Evolutionary conservation across 2,329 filamentous ascomycete species (phyloP), one percentile per base, ranked within the genome.

Genomic region (Penicillium corylophilum): DNA sequence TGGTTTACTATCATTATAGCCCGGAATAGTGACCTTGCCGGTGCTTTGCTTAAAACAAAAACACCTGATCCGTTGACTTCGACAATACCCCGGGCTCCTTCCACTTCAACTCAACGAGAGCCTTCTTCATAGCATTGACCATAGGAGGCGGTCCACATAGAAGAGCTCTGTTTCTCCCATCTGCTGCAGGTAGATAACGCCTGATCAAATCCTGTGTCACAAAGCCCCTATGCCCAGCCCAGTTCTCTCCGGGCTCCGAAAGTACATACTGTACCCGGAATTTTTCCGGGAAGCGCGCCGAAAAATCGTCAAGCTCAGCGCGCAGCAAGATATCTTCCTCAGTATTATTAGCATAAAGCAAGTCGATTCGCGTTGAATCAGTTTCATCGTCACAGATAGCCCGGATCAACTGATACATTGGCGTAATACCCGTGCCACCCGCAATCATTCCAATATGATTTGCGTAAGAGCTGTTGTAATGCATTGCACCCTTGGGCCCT

Each of bases 261-360:
- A 86, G 66, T 31, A 85, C 66, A 61, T 84, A 24, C 57, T 74
- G 71, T 1, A 85, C 63, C 54, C 74, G 74, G 48, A 86, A 75
- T 55, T 82, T 82, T 12, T 73, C 65, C 0, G 79, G 79, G 44
- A 79, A 80, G 20, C 69, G 62, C 18, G 69, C 54, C 0, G 78
- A 79, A 52, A 80, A 82, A 0, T 62, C 60, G 18, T 85, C 82
- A 2, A 86, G 74, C 61, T 84, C 74, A 2, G 73, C 55, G 0
- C 80, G 71, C n/a, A 86, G 69, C n/a, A 86, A 63, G 45, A 86
- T 85, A 55, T 86, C 83, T 4, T 72, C 72, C 55, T 83, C 81
- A 2, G 73, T 74, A 2, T 77, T 72, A 67, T 83, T 85, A 24
- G 80, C 83, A 52, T 83, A 84, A 18, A 86, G 65, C 7, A 86